Conservation (phyloP, 2,329 filamentous ascomycete species). For the Botrytis medusae region DNA sequence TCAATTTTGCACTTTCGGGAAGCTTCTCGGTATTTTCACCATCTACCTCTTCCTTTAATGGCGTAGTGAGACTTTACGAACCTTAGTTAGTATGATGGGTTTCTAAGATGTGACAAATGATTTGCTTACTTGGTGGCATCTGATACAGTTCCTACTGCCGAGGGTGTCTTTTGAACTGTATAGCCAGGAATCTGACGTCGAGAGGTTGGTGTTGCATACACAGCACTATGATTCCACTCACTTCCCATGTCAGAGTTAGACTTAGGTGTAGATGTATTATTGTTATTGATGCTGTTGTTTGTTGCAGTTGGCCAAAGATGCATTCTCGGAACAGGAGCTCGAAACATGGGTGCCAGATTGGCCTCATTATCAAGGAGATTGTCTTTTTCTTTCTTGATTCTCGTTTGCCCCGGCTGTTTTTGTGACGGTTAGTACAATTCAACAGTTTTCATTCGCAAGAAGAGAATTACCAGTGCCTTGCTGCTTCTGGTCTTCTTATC, state of each 20-base stretch:
- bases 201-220: slow-evolving; percentile 37
- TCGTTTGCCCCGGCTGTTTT: not conserved
- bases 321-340: slow-evolving; percentile 39
- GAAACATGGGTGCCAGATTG: slow-evolving; percentile 30
- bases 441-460: not conserved
- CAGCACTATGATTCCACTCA: slow-evolving; percentile 28
- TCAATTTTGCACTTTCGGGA: slow-evolving; percentile 49
- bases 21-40: slow-evolving; percentile 29
- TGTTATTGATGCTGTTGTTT: slow-evolving; percentile 9
- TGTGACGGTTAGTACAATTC: not conserved
- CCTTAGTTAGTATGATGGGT: not conserved
- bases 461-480: not conserved
- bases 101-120: not conserved
- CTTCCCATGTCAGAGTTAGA: slow-evolving; percentile 22
- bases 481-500: slow-evolving; percentile 33
- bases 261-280: slow-evolving; percentile 4
- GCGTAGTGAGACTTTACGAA: slow-evolving; percentile 31
- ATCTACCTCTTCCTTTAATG: slow-evolving; percentile 28
- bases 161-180: slow-evolving; percentile 22
- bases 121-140: slow-evolving; percentile 32
- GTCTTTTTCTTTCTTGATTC: slow-evolving; percentile 28
- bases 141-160: slow-evolving; percentile 9
- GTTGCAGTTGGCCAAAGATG: slow-evolving; percentile 33
- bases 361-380: slow-evolving; percentile 16
- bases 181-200: slow-evolving; percentile 34